Base-by-base conservation (phyloP, 441 rosid genomes). In the Populus hybrid region DNA sequence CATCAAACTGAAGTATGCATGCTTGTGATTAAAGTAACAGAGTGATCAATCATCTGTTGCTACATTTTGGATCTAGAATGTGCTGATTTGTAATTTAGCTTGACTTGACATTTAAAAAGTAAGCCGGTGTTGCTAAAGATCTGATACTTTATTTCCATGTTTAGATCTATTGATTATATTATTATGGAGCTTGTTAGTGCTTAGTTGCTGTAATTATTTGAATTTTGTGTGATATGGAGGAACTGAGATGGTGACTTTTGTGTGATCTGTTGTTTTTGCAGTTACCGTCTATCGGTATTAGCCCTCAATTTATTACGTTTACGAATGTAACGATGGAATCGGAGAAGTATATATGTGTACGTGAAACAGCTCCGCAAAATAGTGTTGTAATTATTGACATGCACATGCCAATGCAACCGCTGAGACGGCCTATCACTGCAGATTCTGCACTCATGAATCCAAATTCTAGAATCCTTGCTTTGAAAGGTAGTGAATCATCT, bases 401-500 rank as follows among this genome's bases (percentile, higher is more conserved):
- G 99, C 90, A 82, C 77, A 87, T 89, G 97, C 99, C 99, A 28
- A 90, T 83, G 88, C 99, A 95, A 89, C 99, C 99, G 16, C 70
- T 95, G 83, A 86, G 99, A 76, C 90, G 98, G 74, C 99, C 99
- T 50, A 95, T 95, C 72, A 94, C 98, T 28, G 99, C 98, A 2
- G 98, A 95, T 73, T 95, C 98, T 1, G 98, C 98, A 16, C 92
- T 95, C 53, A 95, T 95, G 99, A 93, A 95, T 84, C 99, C 99
- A 2, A 88, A 89, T 83, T 84, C 97, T 32, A 91, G 94, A 86
- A 93, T 95, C 79, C 97, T 95, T 67, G 97, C 98, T 35, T 84
- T 93, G 76, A 93, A 95, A 91, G 98, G 98, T 95, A 50, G 7
- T 79, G n/a, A 9, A 26, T 14, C 11, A 11, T 0, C 40, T 26